Percentiles rank a stretch among this genome's conserved stretches.
These are phyloP conservation scores for Ceratocystis cubensis DNA, from an alignment of 2,329 filamentous ascomycete species.

Conservation along the genomic window DNA sequence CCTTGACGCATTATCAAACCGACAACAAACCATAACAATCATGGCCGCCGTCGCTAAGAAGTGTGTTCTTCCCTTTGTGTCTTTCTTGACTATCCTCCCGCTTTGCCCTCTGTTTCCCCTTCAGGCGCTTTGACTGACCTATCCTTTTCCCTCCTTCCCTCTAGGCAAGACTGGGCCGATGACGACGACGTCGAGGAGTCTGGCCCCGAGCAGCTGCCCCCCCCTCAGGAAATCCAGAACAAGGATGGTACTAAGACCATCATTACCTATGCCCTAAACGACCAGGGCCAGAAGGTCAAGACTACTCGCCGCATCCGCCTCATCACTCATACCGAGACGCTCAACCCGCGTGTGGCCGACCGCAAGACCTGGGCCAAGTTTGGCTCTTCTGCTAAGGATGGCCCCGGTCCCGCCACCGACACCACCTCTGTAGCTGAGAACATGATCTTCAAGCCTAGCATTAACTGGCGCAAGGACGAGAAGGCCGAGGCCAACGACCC, in stretches of 20 bases:
- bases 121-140: slow-evolving; percentile 3
- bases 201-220: slow-evolving; percentile 52
- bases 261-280: slow-evolving; percentile 79
- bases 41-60: slow-evolving; percentile 16
- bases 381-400: slow-evolving; percentile 75
- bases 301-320: slow-evolving; percentile 91
- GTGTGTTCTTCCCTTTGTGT: slow-evolving; percentile 6
- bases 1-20: not conserved
- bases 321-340: slow-evolving; percentile 78
- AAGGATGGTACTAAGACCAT: slow-evolving; percentile 98
- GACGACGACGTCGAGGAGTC: slow-evolving; percentile 78
- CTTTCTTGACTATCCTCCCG: not conserved
- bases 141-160: not conserved
- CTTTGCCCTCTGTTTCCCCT: not conserved
- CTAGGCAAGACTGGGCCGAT: slow-evolving; percentile 78
- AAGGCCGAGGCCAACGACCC: slow-evolving; percentile 65
- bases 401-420: slow-evolving; percentile 67
- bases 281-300: slow-evolving; percentile 91
- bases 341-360: slow-evolving; percentile 94
- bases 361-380: slow-evolving; percentile 91
- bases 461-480: slow-evolving; percentile 86
- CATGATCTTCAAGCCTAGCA: slow-evolving; percentile 86
- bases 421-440: slow-evolving; percentile 94
- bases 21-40: slow-evolving; percentile 9
- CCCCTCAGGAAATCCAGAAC: slow-evolving; percentile 82